Base-by-base conservation (phyloP, 305 asterid species). In the Euphrasia arctica region DNA sequence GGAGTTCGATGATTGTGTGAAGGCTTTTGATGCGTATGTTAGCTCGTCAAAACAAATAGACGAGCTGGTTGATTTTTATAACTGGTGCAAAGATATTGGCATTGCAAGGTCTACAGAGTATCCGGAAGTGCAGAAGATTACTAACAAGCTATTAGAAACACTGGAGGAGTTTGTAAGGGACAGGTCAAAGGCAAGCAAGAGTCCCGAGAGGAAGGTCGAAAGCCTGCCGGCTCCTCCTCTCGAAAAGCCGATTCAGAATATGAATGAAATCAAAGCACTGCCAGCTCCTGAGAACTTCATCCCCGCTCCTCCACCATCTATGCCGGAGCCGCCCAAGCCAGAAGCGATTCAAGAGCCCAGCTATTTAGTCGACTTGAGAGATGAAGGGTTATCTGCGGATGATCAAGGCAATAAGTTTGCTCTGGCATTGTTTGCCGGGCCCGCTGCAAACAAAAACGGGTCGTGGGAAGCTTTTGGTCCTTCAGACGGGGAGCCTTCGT, bases 131-230 rank as follows among this genome's bases (percentile, higher is more conserved):
- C 98, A 90, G 76, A 86, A 78, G 78, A 90, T 93, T 12, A 83
- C 94, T 1, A 69, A 81, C 69, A 88, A 93, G 78, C 65, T 90
- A 72, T 72, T 93, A 75, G 98, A 90, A 78, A 93, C 98, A 9
- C 65, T 93, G 78, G 97, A 86, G 75, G 98, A 93, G 74, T 93
- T 90, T 77, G 91, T 90, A 73, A 83, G 96, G 79, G 97, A 93
- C 69, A 78, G 97, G 82, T 79, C 96, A 0, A 92, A 86, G 72
- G 95, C 80, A 0, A 60, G 32, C 5, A 92, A 84, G 73, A 92
- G 96, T 67, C 96, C 96, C 0, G 95, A 87, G 67, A 77, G 86
- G 81, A 87, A 85, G 29, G 77, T 69, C 12, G 95, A 77, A 75
- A 50, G 14, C 68, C 77, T 63, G 66, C 82, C 83, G 1, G 71